Percentiles rank a stretch among this genome's conserved stretches.
These are phyloP conservation scores for Silene conica DNA, from an alignment of 148 eudicot species.

Conservation along the genomic window DNA sequence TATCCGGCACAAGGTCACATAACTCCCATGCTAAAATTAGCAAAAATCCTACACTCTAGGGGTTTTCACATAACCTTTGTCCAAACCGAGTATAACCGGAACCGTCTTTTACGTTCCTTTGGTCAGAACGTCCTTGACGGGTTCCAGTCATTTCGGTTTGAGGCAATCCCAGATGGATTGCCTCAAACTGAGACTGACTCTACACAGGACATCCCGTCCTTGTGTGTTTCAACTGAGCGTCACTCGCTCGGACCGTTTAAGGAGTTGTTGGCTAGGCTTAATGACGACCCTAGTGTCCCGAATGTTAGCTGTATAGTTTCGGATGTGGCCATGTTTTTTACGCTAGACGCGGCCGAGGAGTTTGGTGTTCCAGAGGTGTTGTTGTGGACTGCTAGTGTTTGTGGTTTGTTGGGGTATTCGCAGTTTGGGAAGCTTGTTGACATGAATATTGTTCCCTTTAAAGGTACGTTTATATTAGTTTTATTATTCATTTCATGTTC, in stretches of 20 bases:
- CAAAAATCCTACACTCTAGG: too few relatives aligned
- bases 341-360: slow-evolving; percentile 36
- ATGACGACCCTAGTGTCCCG: slow-evolving; percentile 10
- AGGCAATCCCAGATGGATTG: slow-evolving; percentile 39
- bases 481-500: too few relatives aligned
- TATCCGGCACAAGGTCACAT: too few relatives aligned
- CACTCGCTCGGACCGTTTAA: slow-evolving; percentile 24
- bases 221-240: slow-evolving; percentile 13
- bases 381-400: slow-evolving; percentile 42
- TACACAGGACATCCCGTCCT: slow-evolving; percentile 28
- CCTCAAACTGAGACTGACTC: slow-evolving; percentile 29
- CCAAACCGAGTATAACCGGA: slow-evolving; percentile 9
- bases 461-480: slow-evolving; percentile 26
- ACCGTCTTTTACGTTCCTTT: slow-evolving; percentile 28
- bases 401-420: slow-evolving; percentile 31
- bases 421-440: slow-evolving; percentile 26
- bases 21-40: too few relatives aligned
- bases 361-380: slow-evolving; percentile 28
- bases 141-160: slow-evolving; percentile 30
- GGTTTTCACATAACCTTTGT: too few relatives aligned
- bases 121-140: slow-evolving; percentile 32
- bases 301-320: slow-evolving; percentile 35
- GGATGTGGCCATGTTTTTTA: slow-evolving; percentile 33
- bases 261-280: slow-evolving; percentile 21
- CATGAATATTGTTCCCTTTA: slow-evolving; percentile 21